phyloP scores from a whole-genome alignment of 2,329 filamentous ascomycete genomes.

The Colletotrichum musae region DNA sequence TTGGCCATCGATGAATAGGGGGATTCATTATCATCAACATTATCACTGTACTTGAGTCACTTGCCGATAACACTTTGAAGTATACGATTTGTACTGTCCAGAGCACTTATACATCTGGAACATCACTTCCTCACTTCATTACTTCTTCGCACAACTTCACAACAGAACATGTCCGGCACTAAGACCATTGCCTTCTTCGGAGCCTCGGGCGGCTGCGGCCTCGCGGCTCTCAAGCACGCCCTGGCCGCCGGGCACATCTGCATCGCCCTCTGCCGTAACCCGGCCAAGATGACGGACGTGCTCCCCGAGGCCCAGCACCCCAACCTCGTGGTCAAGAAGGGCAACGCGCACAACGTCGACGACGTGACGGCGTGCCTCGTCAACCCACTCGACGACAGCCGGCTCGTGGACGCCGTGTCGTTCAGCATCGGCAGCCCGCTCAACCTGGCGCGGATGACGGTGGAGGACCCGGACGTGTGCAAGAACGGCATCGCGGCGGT shows the following conservation, averaged over 20 bases:
- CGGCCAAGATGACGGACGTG: conserved; percentile 54
- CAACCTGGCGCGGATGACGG: conserved; percentile 45
- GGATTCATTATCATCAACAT: no score
- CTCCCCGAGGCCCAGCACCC: conserved; percentile 48
- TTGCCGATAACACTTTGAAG: no score
- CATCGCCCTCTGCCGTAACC: conserved; percentile 57
- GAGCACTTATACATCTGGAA: not conserved
- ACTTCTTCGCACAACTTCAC: no score
- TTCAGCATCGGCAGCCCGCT: conserved; percentile 55
- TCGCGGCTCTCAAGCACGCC: conserved; percentile 53
- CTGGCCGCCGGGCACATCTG: conserved; percentile 56
- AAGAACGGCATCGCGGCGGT: conserved; percentile 53
- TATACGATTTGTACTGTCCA: no score
- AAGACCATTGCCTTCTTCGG: conserved; percentile 57
- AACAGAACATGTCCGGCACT: conserved; percentile 35
- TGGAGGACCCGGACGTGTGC: conserved; percentile 59
- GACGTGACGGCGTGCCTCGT: conserved; percentile 52
- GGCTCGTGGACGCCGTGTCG: conserved; percentile 56
- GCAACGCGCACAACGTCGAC: conserved; percentile 54
- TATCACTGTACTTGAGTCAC: no score
- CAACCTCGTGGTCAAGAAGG: conserved; percentile 55
- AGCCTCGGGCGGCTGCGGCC: conserved; percentile 58
- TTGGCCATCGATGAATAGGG: no score
- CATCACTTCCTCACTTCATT: no score
- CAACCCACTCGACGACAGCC: conserved; percentile 44